Conservation (phyloP, 345 rosid species). For the Hevea brasiliensis region DNA sequence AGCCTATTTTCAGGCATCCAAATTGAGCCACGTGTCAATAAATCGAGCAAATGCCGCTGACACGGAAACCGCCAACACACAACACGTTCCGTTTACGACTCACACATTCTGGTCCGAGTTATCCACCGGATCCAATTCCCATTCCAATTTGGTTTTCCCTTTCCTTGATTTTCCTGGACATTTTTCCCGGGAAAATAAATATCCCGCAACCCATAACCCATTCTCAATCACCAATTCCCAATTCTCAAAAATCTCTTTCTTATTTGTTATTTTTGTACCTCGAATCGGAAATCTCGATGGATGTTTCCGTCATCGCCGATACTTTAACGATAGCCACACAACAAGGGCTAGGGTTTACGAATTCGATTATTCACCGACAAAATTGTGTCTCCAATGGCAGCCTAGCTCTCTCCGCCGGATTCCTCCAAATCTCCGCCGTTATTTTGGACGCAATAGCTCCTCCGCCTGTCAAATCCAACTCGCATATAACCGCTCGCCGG, state of each 20-base stretch:
- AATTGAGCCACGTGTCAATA: not conserved
- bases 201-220: conserved; percentile 7
- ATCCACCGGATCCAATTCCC: not conserved
- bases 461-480: conserved; percentile 50
- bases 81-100: conserved; percentile 20
- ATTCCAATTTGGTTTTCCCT: not conserved
- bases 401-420: conserved; percentile 30
- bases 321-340: conserved; percentile 40
- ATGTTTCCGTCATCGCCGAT: conserved; percentile 51
- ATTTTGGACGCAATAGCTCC: conserved; percentile 49
- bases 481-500: conserved; percentile 44
- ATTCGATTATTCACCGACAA: conserved; percentile 38
- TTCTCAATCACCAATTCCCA: conserved; percentile 15
- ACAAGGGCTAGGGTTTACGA: conserved; percentile 55
- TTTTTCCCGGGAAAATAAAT: conserved; percentile 6
- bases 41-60: not conserved
- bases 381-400: conserved; percentile 22
- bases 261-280: not conserved
- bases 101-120: not conserved
- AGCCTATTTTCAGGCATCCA: not conserved
- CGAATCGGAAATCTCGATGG: conserved; percentile 40
- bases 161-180: not conserved
- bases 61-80: not conserved
- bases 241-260: not conserved
- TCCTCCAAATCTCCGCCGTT: conserved; percentile 35